Evolutionary conservation across 352 stramenopile species (phyloP).

Genomic region (Phytophthora tentaculata): DNA sequence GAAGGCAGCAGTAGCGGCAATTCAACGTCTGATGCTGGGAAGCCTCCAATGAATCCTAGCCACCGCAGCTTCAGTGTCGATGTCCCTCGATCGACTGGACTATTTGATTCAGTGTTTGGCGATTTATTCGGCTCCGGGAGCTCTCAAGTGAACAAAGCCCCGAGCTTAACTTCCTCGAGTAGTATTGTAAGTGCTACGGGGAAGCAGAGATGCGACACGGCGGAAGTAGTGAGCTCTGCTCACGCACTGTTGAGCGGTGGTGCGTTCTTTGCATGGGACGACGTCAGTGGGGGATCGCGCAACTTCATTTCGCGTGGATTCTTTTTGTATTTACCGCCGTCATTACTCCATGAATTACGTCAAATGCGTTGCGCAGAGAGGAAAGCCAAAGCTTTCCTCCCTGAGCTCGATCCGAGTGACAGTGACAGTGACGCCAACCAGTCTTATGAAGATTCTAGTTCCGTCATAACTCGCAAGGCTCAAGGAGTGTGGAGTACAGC

Average conservation of each 20-base stretch:
- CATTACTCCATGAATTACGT: constrained; percentile 50
- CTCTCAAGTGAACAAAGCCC: constrained; percentile 1
- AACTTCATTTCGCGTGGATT: constrained; percentile 75
- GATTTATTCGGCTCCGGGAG: constrained; percentile 67
- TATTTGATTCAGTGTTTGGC: constrained; percentile 70
- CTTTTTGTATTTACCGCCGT: constrained; percentile 59
- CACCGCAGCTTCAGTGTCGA: constrained; percentile 68
- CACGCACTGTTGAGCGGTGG: constrained; percentile 40
- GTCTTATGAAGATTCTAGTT: constrained; percentile 35
- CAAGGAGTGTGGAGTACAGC: constrained; percentile 77
- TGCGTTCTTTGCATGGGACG: constrained; percentile 70
- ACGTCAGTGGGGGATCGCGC: constrained; percentile 58
- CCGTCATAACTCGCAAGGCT: constrained; percentile 48
- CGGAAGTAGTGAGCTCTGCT: constrained; percentile 39
- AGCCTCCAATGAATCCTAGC: constrained; percentile 2
- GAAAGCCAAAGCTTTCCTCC: constrained; percentile 28
- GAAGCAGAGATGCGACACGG: constrained; percentile 57
- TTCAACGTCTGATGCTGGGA: constrained; percentile 11
- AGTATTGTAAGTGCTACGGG: constrained; percentile 17
- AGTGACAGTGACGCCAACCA: constrained; percentile 41
- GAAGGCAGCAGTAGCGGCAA: constrained; percentile 29
- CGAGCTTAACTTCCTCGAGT: neutral
- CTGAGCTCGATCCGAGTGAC: constrained; percentile 26
- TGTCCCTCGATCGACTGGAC: constrained; percentile 42
- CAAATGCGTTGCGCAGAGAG: constrained; percentile 34